Percentiles rank a stretch among this genome's conserved stretches.
These are phyloP conservation scores for Candida succiphila DNA, from an alignment of 805 yeast genomes.

Conservation along the genomic window DNA sequence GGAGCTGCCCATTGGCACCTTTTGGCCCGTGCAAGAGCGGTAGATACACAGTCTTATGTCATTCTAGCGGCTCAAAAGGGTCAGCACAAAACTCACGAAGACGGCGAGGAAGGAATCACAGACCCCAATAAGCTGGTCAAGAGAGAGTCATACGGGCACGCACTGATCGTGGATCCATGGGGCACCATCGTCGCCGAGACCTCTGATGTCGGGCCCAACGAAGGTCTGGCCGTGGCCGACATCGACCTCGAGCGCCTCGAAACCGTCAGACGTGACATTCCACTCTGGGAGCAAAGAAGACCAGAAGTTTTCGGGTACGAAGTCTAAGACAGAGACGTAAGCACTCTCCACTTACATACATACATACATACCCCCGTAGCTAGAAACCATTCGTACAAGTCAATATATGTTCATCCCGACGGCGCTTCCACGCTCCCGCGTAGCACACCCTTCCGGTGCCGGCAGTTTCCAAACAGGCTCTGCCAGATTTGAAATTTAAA, in stretches of 20 bases:
- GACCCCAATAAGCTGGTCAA: conserved; percentile 21
- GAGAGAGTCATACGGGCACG: conserved; percentile 79
- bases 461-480: too few relatives aligned
- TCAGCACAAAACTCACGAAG: conserved; percentile 45
- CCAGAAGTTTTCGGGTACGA: conserved; percentile 45
- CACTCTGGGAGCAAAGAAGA: conserved; percentile 66
- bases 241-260: conserved; percentile 43
- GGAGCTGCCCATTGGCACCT: conserved; percentile 88
- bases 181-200: conserved; percentile 64
- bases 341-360: too few relatives aligned
- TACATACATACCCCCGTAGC: too few relatives aligned
- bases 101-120: conserved; percentile 19
- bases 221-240: conserved; percentile 49
- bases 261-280: conserved; percentile 59
- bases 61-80: conserved; percentile 89
- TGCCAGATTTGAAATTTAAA: too few relatives aligned
- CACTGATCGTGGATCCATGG: conserved; percentile 87
- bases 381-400: too few relatives aligned
- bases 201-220: conserved; percentile 30
- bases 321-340: conserved; percentile 9
- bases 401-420: too few relatives aligned
- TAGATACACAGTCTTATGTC: conserved; percentile 81
- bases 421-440: too few relatives aligned
- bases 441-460: too few relatives aligned
- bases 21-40: conserved; percentile 74